Evolutionary conservation across 352 stramenopile genomes (phyloP).

Genomic region (Pythium utonaiense): DNA sequence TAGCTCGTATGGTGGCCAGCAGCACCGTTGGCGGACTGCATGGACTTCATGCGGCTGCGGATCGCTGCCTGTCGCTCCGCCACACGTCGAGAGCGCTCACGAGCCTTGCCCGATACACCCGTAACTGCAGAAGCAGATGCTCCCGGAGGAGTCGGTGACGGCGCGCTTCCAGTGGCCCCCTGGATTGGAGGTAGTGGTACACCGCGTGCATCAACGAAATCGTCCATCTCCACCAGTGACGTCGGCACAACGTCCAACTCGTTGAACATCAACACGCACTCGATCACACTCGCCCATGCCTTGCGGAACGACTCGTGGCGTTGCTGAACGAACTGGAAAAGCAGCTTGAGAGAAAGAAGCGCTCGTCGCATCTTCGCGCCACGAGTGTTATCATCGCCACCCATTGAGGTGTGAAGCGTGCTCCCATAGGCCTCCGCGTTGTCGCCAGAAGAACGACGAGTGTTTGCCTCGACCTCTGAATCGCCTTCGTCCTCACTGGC

Average conservation of each 20-base stretch:
- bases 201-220: slow-evolving; percentile 82
- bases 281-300: slow-evolving; percentile 76
- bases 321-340: slow-evolving; percentile 86
- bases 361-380: slow-evolving; percentile 75
- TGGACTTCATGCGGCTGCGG: slow-evolving; percentile 77
- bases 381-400: slow-evolving; percentile 63
- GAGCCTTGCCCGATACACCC: slow-evolving; percentile 72
- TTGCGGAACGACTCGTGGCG: slow-evolving; percentile 75
- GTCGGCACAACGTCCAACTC: slow-evolving; percentile 80
- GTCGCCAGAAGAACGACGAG: not conserved
- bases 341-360: slow-evolving; percentile 67
- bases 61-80: slow-evolving; percentile 80
- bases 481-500: slow-evolving; percentile 8
- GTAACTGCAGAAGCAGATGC: slow-evolving; percentile 23
- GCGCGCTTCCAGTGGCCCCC: slow-evolving; percentile 14
- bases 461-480: not conserved
- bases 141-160: slow-evolving; percentile 5
- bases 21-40: slow-evolving; percentile 53
- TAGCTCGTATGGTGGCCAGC: slow-evolving; percentile 30
- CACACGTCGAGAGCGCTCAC: slow-evolving; percentile 72
- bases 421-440: slow-evolving; percentile 6
- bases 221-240: slow-evolving; percentile 86
- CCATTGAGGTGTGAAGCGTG: slow-evolving; percentile 6
- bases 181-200: slow-evolving; percentile 79
- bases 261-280: slow-evolving; percentile 88